Percentiles rank a stretch among this genome's conserved stretches.
phyloP scores from a whole-genome alignment of 2,329 filamentous ascomycete genomes.

The Colletotrichum horii region DNA sequence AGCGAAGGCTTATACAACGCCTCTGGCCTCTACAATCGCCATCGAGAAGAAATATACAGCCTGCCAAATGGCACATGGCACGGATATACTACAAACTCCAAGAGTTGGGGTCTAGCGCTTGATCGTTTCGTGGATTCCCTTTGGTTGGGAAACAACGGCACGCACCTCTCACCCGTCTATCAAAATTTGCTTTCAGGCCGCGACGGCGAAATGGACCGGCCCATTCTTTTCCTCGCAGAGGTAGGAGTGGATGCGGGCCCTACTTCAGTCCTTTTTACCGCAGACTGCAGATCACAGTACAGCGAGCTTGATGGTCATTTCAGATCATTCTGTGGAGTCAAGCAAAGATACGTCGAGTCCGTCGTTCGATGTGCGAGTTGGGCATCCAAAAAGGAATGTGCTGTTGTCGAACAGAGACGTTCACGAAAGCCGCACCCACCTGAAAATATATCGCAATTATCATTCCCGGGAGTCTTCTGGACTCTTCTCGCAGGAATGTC shows the following conservation, averaged over 20 bases:
- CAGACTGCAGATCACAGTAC: accelerated
- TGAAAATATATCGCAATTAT: not conserved
- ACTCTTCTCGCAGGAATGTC: not conserved
- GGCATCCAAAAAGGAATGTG: not conserved
- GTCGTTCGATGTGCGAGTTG: not conserved
- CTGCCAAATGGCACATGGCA: not conserved
- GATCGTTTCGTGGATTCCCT: not conserved
- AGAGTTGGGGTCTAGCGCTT: not conserved
- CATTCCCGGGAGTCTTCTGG: not conserved
- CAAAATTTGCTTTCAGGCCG: not conserved
- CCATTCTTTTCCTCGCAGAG: not conserved
- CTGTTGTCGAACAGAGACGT: not conserved
- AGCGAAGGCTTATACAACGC: not conserved
- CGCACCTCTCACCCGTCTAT: not conserved
- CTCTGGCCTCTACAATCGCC: too few relatives aligned
- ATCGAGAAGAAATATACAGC: not conserved
- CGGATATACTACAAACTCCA: not conserved
- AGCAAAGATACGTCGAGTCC: not conserved
- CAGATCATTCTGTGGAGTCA: not conserved
- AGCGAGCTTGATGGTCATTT: accelerated
- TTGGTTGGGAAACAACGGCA: not conserved
- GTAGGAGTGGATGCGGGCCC: not conserved
- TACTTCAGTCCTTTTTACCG: not conserved
- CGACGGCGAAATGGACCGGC: not conserved
- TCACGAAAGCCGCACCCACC: not conserved